Evolutionary conservation across 2,329 filamentous ascomycete genomes (phyloP).

Genomic region (Helotiales sp.): DNA sequence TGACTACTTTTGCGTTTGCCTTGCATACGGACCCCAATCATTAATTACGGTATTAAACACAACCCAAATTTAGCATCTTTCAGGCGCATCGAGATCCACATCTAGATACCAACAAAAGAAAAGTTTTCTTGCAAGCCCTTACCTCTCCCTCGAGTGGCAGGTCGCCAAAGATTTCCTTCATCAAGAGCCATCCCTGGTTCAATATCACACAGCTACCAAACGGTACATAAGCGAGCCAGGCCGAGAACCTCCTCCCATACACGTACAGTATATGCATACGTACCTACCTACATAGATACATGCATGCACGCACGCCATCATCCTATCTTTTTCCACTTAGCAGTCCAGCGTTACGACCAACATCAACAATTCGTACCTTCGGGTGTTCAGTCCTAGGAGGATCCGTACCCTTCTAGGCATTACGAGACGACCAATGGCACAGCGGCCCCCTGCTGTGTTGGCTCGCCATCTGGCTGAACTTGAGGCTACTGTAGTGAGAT

Average conservation of each 20-base stretch:
- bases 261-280: too few species aligned
- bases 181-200: too few species aligned
- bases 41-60: neutral
- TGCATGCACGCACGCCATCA: neutral
- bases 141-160: neutral
- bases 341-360: neutral
- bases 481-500: slow-evolving; percentile 3
- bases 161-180: neutral
- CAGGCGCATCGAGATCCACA: neutral
- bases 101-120: neutral
- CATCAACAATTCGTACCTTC: neutral
- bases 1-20: neutral
- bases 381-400: neutral
- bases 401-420: neutral
- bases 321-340: too few species aligned
- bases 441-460: neutral
- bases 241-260: neutral
- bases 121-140: neutral
- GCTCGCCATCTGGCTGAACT: slow-evolving; percentile 5
- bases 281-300: neutral
- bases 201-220: neutral
- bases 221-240: neutral
- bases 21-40: neutral
- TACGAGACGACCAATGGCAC: slow-evolving; percentile 2
- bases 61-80: neutral